These are phyloP conservation scores for Ceratocystis cubensis DNA, from an alignment of 2,329 filamentous ascomycete species.

Conservation along the genomic window DNA sequence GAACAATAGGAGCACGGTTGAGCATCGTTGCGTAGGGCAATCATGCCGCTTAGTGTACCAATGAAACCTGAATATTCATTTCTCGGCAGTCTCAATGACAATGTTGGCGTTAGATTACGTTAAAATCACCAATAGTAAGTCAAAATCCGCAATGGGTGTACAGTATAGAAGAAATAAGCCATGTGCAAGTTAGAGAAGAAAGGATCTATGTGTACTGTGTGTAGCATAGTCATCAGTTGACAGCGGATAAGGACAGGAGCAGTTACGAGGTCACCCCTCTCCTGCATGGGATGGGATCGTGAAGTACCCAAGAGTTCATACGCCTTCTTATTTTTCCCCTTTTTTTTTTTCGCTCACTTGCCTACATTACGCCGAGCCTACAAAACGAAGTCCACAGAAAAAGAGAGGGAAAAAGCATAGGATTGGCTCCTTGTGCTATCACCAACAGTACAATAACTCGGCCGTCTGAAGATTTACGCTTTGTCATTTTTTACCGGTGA, in stretches of 20 bases:
- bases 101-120: background rate
- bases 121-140: too few relatives aligned
- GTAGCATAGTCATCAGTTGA: background rate
- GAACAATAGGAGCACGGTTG: background rate
- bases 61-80: background rate
- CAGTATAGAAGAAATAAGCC: background rate
- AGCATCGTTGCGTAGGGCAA: background rate
- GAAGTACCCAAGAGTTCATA: background rate
- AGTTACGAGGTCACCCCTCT: slow-evolving; percentile 6
- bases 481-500: background rate
- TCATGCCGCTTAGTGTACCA: background rate
- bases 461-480: background rate
- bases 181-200: background rate
- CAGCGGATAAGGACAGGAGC: slow-evolving; percentile 6
- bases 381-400: background rate
- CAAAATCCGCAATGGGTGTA: too few relatives aligned
- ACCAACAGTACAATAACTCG: background rate
- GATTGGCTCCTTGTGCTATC: background rate
- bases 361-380: background rate
- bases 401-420: background rate
- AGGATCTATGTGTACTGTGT: background rate
- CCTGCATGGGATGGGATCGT: slow-evolving; percentile 2
- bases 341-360: background rate
- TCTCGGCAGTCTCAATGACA: background rate
- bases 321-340: background rate